Conservation (phyloP, 257 asterid species). For the Solanum piurae region DNA sequence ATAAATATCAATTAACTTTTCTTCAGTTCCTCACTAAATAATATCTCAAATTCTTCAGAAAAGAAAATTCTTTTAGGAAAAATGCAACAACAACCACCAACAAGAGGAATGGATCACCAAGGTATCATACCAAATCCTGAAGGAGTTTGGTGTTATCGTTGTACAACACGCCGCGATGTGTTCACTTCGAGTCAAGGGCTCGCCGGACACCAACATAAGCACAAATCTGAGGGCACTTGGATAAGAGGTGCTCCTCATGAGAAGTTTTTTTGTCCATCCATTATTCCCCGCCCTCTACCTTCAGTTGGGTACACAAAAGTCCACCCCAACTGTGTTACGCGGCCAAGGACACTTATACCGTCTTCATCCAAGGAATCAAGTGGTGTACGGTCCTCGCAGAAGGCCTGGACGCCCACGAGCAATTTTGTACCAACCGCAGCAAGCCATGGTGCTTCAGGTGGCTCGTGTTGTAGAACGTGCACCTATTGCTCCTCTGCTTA, state of each 20-base stretch:
- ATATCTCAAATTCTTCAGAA: too few relatives aligned
- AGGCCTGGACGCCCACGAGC: not conserved
- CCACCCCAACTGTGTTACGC: not conserved
- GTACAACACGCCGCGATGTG: not conserved
- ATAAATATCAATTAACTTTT: too few relatives aligned
- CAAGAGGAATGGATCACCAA: not conserved
- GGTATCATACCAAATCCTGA: not conserved
- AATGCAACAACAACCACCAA: not conserved
- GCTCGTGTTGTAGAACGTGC: not conserved
- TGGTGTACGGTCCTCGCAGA: not conserved
- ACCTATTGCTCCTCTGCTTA: not conserved
- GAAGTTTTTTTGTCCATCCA: not conserved
- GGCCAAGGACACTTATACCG: not conserved
- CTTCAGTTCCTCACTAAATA: too few relatives aligned
- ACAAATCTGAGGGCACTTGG: not conserved
- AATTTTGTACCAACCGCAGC: not conserved
- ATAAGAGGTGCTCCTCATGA: not conserved
- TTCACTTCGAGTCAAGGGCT: not conserved
- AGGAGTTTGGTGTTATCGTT: not conserved
- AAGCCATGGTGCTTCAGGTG: not conserved
- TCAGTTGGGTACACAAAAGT: not conserved
- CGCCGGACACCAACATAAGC: too few relatives aligned
- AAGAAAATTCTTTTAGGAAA: too few relatives aligned
- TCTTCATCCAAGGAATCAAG: not conserved
- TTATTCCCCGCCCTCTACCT: not conserved